phyloP scores from a whole-genome alignment of 352 stramenopile genomes.

The Phytophthora kernoviae region DNA sequence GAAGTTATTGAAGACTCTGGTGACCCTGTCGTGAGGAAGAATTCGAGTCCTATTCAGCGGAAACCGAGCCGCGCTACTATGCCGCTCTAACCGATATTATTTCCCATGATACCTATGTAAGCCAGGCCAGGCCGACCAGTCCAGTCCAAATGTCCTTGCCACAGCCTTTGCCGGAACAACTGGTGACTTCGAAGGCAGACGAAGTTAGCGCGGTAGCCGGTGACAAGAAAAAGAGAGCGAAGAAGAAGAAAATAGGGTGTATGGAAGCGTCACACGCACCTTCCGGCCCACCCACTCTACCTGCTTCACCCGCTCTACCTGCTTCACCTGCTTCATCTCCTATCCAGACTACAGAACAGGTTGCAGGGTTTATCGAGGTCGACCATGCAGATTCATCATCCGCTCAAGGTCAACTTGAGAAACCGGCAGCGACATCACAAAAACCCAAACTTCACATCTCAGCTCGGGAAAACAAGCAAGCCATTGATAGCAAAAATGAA shows the following conservation, averaged over 20 bases:
- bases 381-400: not conserved
- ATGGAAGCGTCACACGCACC: constrained; percentile 3
- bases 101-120: not conserved
- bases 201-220: not conserved
- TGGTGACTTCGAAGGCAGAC: not conserved
- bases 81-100: not conserved
- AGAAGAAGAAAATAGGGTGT: constrained; percentile 20
- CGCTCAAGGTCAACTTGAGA: constrained; percentile 7
- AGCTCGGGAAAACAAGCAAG: not conserved
- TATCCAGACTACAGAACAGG: not conserved
- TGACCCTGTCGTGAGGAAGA: constrained; percentile 13
- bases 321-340: not conserved
- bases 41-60: constrained; percentile 36
- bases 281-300: not conserved
- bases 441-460: constrained; percentile 25
- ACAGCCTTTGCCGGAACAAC: not conserved
- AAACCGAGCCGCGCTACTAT: constrained; percentile 34
- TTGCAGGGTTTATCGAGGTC: not conserved
- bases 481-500: not conserved
- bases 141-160: constrained; percentile 16
- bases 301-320: not conserved
- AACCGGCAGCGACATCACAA: not conserved
- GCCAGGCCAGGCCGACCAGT: constrained; percentile 4
- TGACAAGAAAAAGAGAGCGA: constrained; percentile 31
- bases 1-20: constrained; percentile 7